phyloP scores from a whole-genome alignment of 495 filamentous ascomycete genomes.

The Cladorrhinum samala region DNA sequence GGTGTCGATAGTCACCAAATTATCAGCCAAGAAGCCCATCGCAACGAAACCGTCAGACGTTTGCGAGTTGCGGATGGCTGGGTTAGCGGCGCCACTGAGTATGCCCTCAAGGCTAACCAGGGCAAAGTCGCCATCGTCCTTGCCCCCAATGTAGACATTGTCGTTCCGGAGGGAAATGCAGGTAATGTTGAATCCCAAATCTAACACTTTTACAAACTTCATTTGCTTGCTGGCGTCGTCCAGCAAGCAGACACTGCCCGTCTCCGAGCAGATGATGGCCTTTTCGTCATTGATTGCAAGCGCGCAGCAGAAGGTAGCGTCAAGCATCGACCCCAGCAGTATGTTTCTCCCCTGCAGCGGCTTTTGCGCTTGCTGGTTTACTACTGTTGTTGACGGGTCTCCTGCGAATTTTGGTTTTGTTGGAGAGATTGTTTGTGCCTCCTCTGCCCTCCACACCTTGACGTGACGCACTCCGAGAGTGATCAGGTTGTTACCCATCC shows the following conservation, averaged over 20 bases:
- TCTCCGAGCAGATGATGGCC: conserved; percentile 66
- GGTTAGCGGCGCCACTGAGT: conserved; percentile 23
- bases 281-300: conserved; percentile 63
- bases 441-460: conserved; percentile 86
- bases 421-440: conserved; percentile 41
- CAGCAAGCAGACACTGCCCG: conserved; percentile 68
- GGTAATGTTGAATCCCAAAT: conserved; percentile 55
- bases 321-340: conserved; percentile 68
- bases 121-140: conserved; percentile 35
- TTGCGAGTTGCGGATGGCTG: conserved; percentile 22
- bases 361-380: conserved; percentile 35
- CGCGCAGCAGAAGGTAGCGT: conserved; percentile 77
- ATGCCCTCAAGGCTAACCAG: conserved; percentile 36
- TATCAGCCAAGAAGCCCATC: conserved; percentile 61
- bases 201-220: conserved; percentile 57
- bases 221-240: conserved; percentile 69
- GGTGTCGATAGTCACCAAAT: conserved; percentile 69
- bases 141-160: conserved; percentile 37
- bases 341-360: conserved; percentile 60
- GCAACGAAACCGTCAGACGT: conserved; percentile 43
- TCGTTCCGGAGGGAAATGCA: conserved; percentile 50
- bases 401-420: conserved; percentile 40
- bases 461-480: conserved; percentile 84
- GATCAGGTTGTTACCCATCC: conserved; percentile 61
- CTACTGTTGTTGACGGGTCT: conserved; percentile 30